A percentile compares a stretch with the other conserved stretches of the same genome.
These are phyloP conservation scores for Fusarium circinatum DNA, from an alignment of 2,329 filamentous ascomycete genomes.

Conservation along the genomic window DNA sequence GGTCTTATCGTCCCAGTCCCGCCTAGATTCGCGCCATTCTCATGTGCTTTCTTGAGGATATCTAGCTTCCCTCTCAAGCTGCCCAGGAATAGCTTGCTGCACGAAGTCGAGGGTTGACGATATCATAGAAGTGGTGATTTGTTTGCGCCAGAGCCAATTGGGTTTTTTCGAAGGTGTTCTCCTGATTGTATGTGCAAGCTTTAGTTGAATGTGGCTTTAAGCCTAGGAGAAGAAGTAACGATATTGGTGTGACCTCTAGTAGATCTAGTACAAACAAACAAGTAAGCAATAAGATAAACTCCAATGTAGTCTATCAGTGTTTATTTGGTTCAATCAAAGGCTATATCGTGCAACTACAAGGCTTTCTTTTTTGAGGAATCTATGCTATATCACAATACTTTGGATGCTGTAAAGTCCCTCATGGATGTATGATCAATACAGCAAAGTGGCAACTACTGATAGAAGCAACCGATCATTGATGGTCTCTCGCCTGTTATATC, in stretches of 20 bases:
- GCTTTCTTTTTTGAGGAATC: background rate
- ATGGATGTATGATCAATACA: too few species aligned
- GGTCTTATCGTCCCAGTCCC: background rate
- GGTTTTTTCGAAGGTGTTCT: background rate
- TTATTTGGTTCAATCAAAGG: background rate
- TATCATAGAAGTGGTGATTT: conserved; percentile 4
- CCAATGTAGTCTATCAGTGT: background rate
- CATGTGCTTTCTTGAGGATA: conserved; percentile 9
- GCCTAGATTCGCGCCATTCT: conserved; percentile 6
- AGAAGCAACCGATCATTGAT: background rate
- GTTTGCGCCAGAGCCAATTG: conserved; percentile 7
- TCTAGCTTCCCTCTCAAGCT: conserved; percentile 8
- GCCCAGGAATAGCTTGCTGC: conserved; percentile 9
- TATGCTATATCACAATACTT: background rate
- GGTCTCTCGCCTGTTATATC: background rate
- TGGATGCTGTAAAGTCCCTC: background rate
- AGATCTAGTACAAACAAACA: background rate
- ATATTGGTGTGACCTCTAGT: background rate
- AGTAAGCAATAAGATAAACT: background rate
- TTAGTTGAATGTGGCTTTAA: background rate
- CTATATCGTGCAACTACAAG: background rate
- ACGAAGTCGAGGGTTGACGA: conserved; percentile 11
- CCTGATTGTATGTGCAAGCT: background rate
- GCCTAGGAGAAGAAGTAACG: background rate
- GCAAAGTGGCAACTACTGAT: background rate